These are phyloP conservation scores for Fusarium citri DNA, from an alignment of 2,329 filamentous ascomycete genomes.

Conservation along the genomic window DNA sequence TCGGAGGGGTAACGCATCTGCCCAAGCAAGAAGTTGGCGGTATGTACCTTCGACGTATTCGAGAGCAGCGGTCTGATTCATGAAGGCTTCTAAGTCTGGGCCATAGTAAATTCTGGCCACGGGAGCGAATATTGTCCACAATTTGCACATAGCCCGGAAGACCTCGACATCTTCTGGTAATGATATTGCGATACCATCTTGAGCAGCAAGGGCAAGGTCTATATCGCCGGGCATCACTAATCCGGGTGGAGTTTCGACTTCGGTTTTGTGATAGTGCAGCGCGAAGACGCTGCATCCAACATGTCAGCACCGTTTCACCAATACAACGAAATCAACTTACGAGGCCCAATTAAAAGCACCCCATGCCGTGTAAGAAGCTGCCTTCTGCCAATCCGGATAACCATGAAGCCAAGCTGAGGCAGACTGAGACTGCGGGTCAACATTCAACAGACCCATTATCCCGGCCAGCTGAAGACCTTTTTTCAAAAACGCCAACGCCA, in stretches of 20 bases:
- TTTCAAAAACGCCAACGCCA: neutral
- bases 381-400: neutral
- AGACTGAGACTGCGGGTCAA: neutral
- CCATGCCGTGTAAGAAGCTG: constrained; percentile 6
- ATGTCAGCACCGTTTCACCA: neutral
- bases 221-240: neutral
- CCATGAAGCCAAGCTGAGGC: neutral
- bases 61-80: neutral
- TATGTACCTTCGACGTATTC: neutral
- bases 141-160: neutral
- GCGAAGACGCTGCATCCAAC: neutral
- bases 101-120: neutral
- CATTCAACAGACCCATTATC: neutral
- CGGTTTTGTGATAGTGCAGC: neutral
- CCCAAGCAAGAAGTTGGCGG: neutral
- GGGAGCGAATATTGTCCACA: neutral
- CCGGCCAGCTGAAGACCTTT: neutral
- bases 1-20: neutral
- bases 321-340: neutral
- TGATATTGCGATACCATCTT: accelerated
- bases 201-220: accelerated
- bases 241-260: neutral
- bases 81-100: neutral
- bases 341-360: neutral
- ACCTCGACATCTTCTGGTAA: accelerated